phyloP scores from a whole-genome alignment of 169 alveolate species.

The Eimeria nieschulzi region DNA sequence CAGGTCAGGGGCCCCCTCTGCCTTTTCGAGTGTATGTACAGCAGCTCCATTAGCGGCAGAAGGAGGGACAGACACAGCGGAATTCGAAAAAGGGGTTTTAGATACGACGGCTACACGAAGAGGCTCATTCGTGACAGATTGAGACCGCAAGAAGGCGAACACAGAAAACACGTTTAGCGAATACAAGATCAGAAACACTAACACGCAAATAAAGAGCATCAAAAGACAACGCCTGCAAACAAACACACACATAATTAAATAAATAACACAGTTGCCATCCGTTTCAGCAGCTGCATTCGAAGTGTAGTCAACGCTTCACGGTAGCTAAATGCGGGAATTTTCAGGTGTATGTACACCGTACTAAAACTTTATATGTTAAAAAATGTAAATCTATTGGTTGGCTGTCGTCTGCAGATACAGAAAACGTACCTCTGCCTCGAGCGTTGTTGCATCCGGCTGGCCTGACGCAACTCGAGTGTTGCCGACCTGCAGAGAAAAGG shows the following conservation, averaged over 20 bases:
- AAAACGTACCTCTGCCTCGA: not conserved
- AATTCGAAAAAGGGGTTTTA: not conserved
- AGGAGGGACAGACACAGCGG: not conserved
- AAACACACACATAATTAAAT: too few relatives aligned
- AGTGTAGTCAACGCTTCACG: too few relatives aligned
- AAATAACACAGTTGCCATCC: too few relatives aligned
- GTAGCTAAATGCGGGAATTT: not conserved
- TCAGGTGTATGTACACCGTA: not conserved
- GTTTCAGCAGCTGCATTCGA: too few relatives aligned
- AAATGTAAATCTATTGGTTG: too few relatives aligned
- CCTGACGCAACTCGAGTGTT: conserved; percentile 1
- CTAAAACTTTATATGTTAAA: not conserved
- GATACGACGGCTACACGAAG: not conserved
- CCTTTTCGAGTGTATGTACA: not conserved
- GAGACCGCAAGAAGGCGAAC: not conserved
- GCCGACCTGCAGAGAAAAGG: not conserved
- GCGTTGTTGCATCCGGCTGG: conserved; percentile 27
- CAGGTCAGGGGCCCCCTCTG: not conserved
- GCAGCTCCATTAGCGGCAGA: not conserved
- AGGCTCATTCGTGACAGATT: not conserved
- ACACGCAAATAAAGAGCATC: not conserved
- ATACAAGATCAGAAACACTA: not conserved
- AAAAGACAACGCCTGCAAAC: conserved; percentile 1
- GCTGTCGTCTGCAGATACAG: too few relatives aligned
- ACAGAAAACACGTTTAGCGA: not conserved